Base-by-base conservation (phyloP, 2,329 filamentous ascomycete genomes). In the Diaporthe sp. region DNA sequence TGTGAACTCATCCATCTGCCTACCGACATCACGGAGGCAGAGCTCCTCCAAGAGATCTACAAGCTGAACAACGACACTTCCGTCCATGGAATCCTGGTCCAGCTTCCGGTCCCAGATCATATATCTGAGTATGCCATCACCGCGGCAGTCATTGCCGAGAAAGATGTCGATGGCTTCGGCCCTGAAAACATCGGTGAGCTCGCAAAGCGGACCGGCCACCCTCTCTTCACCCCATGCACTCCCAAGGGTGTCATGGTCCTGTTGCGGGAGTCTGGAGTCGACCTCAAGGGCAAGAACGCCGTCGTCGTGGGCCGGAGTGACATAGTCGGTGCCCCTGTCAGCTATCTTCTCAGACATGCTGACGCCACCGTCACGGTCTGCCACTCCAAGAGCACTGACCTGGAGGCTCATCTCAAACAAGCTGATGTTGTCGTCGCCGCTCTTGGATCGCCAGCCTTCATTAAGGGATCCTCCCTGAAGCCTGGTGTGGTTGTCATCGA, bases 81-180 rank as follows among this genome's bases (percentile, higher is more conserved):
- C 1, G 92, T 99, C 65, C 95, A 98, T 84, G 97, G 97, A 79
- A 95, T 99, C 80, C 89, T 99, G 76, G 96, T 99, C 61, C 97
- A 99, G 86, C 87, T 99, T 76, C 97, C 97, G 51, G 88, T 99
- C 28, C 97, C 97, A 25, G 92, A 92, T 80, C 94, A 97, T 84
- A 93, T 99, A 81, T 95, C 95, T 75, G 97, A 99, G 87, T 95
- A 98, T 83, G 88, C 90, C 57, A 89, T 99, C 82, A 99, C 97
- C 44, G 98, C 95, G 67, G 93, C 95, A 28, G 97, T 99, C 25
- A 90, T 94, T 58, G 94, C 96, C 81, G 94, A 97, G 85, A 99
- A 99, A 87, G 97, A 99, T 88, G 97, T 99, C 70, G 97, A 99
- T 85, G 97, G 97, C 71, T 99, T 99, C 82, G 96, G 97, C 74